Base-by-base conservation (phyloP, 768 basidiomycete genomes). In the Mycena maculata region DNA sequence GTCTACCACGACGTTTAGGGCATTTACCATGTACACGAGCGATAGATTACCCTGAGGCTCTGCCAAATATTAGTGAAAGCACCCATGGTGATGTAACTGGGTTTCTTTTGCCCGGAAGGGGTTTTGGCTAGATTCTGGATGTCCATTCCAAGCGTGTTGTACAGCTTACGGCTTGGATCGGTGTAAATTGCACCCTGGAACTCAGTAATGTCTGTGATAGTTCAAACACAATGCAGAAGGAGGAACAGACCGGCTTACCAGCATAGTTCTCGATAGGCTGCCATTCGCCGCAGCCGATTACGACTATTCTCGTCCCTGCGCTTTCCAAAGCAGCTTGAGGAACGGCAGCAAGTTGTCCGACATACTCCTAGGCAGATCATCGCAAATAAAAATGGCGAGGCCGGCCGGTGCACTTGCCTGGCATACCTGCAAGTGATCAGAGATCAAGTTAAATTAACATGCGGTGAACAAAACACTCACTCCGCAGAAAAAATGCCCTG, bases 401-500 rank as follows among this genome's bases (percentile, higher is more conserved):
- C 16, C 18, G n/a, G 18, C 36, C 30, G 25, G n/a, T 27, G 42
- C 33, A 65, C 74, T 67, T 72, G 82, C 86, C 82, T 83, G 82
- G 59, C 86, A 86, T 54, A 58, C 75, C 85, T 59, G 31, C 25
- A 45, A 23, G 3, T 13, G 22, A 39, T 44, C 48, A 54, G 44
- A 25, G 18, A 41, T 30, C 33, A 44, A 8, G 47, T n/a, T n/a
- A n/a, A n/a, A n/a, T n/a, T n/a, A n/a, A n/a, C n/a, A 20, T 36
- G 20, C 31, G 22, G 20, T 41, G 15, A 60, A 27, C 50, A 22
- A 48, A 50, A 41, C 27, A 75, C 85, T 58, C 77, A 89, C 88
- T 20, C 88, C 88, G 67, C 90, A 90, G 71, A 89, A 88, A 73
- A 90, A 90, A 74, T 90, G 88, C 10, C 88, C 88, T 89, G 48